Conservation (phyloP, 2,329 filamentous ascomycete species). For the Phialemoniopsis sp. region DNA sequence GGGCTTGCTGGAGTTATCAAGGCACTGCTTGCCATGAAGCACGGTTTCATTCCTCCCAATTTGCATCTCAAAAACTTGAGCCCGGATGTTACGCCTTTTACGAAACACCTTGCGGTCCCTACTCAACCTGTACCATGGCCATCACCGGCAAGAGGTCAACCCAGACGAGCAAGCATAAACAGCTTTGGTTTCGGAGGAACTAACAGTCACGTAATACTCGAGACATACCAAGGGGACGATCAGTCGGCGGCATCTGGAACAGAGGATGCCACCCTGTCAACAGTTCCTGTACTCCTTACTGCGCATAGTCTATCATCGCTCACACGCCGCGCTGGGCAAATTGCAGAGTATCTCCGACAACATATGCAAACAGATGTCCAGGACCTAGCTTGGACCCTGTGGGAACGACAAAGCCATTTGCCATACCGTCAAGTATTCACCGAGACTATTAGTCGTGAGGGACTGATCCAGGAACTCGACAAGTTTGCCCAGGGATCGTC, state of each 20-base stretch:
- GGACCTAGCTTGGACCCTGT: not conserved
- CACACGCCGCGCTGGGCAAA: not conserved
- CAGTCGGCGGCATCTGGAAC: too few relatives aligned
- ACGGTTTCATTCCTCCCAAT: too few relatives aligned
- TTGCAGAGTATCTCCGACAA: not conserved
- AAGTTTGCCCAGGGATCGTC: not conserved
- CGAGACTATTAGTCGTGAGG: not conserved
- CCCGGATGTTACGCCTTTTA: slow-evolving; percentile 14
- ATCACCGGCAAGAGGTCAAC: not conserved
- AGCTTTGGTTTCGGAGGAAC: slow-evolving; percentile 35
- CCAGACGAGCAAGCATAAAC: slow-evolving; percentile 22
- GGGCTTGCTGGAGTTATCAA: slow-evolving; percentile 18
- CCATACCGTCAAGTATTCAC: not conserved
- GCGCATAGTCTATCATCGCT: not conserved
- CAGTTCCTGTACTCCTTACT: not conserved
- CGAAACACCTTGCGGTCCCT: slow-evolving; percentile 15
- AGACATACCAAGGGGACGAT: too few relatives aligned
- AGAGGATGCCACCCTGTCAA: too few relatives aligned
- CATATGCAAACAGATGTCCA: not conserved
- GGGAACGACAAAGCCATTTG: not conserved
- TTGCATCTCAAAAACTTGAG: too few relatives aligned
- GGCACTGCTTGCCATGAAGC: slow-evolving; percentile 7
- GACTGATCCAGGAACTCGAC: not conserved
- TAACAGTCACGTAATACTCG: too few relatives aligned
- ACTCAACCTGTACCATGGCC: slow-evolving; percentile 4